Evolutionary conservation across 164 flowering plant genomes (phyloP).

Genomic region (Litsea cubeba): DNA sequence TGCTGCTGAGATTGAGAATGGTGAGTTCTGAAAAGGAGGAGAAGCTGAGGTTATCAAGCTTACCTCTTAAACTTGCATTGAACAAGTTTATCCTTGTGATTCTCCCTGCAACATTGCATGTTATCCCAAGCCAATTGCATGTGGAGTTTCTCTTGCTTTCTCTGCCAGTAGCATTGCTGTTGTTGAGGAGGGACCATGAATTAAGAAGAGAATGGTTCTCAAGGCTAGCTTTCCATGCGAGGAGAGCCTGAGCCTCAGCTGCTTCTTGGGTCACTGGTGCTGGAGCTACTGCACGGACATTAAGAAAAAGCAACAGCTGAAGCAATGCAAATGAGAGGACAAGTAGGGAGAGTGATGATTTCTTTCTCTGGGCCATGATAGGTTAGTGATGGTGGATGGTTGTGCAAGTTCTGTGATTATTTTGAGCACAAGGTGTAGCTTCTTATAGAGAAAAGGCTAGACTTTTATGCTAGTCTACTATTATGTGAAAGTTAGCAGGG

Average conservation of each 20-base stretch:
- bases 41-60: constrained; percentile 14
- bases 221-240: constrained; percentile 5
- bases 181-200: constrained; percentile 3
- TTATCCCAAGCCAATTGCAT: constrained; percentile 19
- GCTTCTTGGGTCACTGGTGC: neutral
- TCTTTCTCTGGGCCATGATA: neutral
- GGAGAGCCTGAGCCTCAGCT: neutral
- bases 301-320: neutral
- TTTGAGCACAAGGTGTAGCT: no score
- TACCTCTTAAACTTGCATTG: constrained; percentile 7
- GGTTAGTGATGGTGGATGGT: no score
- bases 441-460: no score
- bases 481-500: no score
- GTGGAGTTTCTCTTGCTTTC: neutral
- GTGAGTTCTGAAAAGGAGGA: constrained; percentile 20
- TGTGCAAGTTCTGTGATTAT: no score
- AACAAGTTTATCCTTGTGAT: constrained; percentile 11
- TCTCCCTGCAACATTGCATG: constrained; percentile 12
- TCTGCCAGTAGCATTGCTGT: neutral
- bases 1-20: constrained; percentile 13
- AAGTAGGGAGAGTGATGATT: neutral
- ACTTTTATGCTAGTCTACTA: no score
- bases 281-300: neutral
- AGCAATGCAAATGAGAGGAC: neutral
- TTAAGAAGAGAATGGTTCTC: neutral